These are phyloP conservation scores for Vitis hybrid DNA, from an alignment of 177 flowering plant species.

Conservation along the genomic window DNA sequence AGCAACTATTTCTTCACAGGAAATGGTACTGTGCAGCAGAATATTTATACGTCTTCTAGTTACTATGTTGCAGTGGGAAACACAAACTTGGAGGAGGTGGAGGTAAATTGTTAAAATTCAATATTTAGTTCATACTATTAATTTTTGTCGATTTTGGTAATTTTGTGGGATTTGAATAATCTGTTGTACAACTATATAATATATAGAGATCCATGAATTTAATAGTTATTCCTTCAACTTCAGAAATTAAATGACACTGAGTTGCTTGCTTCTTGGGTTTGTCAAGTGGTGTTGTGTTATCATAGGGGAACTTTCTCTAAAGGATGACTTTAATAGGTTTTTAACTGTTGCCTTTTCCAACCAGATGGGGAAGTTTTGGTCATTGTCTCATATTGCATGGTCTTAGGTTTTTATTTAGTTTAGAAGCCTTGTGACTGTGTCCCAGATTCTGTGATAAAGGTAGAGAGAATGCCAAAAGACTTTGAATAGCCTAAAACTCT, in stretches of 20 bases:
- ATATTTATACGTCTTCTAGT: constrained; percentile 26
- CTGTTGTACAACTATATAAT: background rate
- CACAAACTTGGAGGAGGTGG: constrained; percentile 28
- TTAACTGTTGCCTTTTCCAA: background rate
- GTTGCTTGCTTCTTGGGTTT: background rate
- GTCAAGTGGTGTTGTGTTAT: background rate
- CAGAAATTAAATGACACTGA: background rate
- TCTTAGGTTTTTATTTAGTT: background rate
- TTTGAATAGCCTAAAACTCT: too few relatives aligned
- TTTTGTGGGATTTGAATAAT: background rate
- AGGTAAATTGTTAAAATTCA: constrained; percentile 21
- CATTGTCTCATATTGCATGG: background rate
- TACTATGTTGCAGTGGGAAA: constrained; percentile 48
- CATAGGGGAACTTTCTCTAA: background rate
- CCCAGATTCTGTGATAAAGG: background rate
- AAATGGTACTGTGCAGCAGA: constrained; percentile 28
- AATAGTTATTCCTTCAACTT: background rate
- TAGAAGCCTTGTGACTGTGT: background rate
- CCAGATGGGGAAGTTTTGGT: background rate
- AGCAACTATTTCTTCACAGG: constrained; percentile 18
- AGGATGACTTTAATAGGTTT: background rate
- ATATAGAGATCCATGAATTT: background rate
- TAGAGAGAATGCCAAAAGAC: background rate
- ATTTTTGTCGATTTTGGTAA: background rate
- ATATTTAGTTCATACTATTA: background rate